Base-by-base conservation (phyloP, 2,329 filamentous ascomycete species). In the Aureobasidium zeae region DNA sequence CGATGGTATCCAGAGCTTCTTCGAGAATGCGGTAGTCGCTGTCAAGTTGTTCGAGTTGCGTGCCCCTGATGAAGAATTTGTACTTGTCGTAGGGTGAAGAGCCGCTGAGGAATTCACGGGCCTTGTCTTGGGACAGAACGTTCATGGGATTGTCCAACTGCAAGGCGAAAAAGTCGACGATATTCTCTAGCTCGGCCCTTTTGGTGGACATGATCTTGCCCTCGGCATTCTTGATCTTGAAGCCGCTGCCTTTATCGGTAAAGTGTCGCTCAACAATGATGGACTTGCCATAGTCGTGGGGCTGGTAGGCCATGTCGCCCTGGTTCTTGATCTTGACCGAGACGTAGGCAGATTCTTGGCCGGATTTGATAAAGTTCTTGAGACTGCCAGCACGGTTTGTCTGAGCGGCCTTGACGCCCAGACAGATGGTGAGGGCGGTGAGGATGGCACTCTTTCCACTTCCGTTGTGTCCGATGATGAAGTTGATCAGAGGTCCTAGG, bases 101-200 rank as follows among this genome's bases (percentile, higher is more conserved):
- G 25, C 81, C 77, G 57, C 89, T 94, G 31, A 98, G 73, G 55
- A 98, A 98, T 47, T 94, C 84, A 9, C 91, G 79, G 9, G 91
- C 91, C 63, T 88, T 87, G 59, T 98, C 91, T 62, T 98, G 91
- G 1, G 88, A 94, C 13, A 98, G 72, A 5, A 96, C 84, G 48
- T 93, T 96, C 68, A 98, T 81, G 0, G 91, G 91, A 54, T 98
- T 98, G 58, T 96, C 89, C 46, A 98, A 86, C 60, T 96, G 89
- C 30, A 98, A 70, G 30, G 83, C 85, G 59, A 87, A 96, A 59
- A 86, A 93, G 60, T 98, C 91, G 30, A 86, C 81, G 35, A 98
- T 89, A 52, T 94, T 85, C 52, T 95, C 88, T 7, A 98, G 74
- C 52, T 95, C 89, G 7, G 76, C 71, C 58, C 85, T 91, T 63